A percentile compares a stretch with the other conserved stretches of the same genome.
Evolutionary conservation across 1,284 basidiomycete species (phyloP).

Genomic region (Marasmius sp.): DNA sequence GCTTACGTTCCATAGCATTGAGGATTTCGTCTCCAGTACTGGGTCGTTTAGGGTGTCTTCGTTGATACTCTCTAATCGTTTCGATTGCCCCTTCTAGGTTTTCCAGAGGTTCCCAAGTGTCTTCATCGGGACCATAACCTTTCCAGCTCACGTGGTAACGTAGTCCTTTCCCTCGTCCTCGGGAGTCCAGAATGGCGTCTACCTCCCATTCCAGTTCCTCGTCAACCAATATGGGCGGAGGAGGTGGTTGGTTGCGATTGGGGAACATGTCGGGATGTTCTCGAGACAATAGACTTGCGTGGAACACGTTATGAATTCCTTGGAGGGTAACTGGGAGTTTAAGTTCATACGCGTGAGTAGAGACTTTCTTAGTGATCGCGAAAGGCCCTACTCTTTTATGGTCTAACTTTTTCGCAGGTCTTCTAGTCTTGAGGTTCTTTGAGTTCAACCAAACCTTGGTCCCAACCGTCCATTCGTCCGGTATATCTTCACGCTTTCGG

Average conservation of each 20-base stretch:
- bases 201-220: constrained; percentile 15
- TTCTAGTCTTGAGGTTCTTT: constrained; percentile 4
- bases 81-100: background rate
- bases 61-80: background rate
- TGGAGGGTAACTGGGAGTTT: constrained; percentile 8
- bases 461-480: background rate
- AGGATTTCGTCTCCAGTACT: background rate
- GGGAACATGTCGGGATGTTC: constrained; percentile 8
- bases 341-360: constrained; percentile 13
- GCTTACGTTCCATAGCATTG: background rate
- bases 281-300: constrained; percentile 13
- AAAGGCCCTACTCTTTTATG: constrained; percentile 18
- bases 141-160: background rate
- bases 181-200: constrained; percentile 20
- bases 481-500: background rate
- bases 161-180: no score
- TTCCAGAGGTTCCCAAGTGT: background rate
- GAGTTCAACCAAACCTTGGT: constrained; percentile 4
- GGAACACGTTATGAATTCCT: constrained; percentile 16
- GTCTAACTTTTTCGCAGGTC: constrained; percentile 13
- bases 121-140: background rate
- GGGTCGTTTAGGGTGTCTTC: background rate
- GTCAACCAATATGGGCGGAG: background rate
- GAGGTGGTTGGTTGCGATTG: background rate
- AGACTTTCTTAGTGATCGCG: constrained; percentile 16